These are phyloP conservation scores for Hypoxylon sp. DNA, from an alignment of 2,329 filamentous ascomycete genomes.

Conservation along the genomic window DNA sequence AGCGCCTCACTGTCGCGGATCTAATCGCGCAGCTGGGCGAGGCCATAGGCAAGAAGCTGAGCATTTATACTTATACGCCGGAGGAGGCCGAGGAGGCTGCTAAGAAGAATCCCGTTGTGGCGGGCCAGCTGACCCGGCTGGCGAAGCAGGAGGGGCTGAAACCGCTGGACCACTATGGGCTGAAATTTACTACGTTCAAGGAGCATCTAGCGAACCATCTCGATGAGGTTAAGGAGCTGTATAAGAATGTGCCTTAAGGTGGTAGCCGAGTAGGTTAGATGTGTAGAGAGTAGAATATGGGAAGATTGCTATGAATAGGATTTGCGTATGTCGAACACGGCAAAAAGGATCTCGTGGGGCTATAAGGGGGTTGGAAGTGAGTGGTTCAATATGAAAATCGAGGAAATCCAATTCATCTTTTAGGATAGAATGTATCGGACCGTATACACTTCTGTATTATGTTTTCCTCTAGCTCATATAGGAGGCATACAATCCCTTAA, in stretches of 20 bases:
- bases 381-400: not conserved
- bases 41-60: constrained; percentile 34
- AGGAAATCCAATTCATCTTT: not conserved
- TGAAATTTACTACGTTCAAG: constrained; percentile 35
- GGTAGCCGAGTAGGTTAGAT: not conserved
- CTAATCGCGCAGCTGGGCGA: constrained; percentile 24
- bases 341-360: not conserved
- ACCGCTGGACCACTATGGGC: constrained; percentile 23
- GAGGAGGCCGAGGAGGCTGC: constrained; percentile 28
- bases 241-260: constrained; percentile 29
- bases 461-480: not conserved
- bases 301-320: not conserved
- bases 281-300: not conserved
- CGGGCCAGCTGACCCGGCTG: constrained; percentile 23
- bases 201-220: constrained; percentile 25
- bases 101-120: constrained; percentile 17
- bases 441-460: not conserved
- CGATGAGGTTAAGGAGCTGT: constrained; percentile 34
- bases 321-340: not conserved
- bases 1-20: constrained; percentile 18
- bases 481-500: not conserved
- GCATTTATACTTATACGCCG: constrained; percentile 17
- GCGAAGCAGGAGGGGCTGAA: not conserved
- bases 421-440: not conserved
- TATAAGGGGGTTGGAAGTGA: not conserved